A percentile compares a stretch with the other conserved stretches of the same genome.
Conservation (phyloP, 345 rosid genomes). For the Lepidium africanum region DNA sequence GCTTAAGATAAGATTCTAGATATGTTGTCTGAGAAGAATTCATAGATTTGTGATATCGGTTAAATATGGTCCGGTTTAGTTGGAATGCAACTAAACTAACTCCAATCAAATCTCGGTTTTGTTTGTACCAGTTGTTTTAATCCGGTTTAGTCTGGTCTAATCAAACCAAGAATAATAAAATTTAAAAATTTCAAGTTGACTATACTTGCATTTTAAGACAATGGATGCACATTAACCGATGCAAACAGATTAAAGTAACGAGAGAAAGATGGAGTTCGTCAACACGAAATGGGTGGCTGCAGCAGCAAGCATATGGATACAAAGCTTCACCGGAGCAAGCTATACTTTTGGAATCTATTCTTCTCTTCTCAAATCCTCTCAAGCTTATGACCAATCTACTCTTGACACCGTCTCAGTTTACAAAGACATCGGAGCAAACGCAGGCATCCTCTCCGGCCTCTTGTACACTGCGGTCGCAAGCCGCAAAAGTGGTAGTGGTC, state of each 20-base stretch:
- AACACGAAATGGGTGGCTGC: conserved; percentile 68
- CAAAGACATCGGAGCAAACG: conserved; percentile 90
- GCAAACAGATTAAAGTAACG: background rate
- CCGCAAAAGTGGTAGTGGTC: conserved; percentile 16
- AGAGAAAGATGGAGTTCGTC: conserved; percentile 17
- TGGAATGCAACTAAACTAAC: background rate
- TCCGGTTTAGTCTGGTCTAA: background rate
- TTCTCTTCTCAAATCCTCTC: conserved; percentile 66
- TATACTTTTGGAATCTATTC: conserved; percentile 89
- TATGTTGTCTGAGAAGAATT: background rate
- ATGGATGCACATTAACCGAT: background rate
- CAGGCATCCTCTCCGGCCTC: conserved; percentile 73
- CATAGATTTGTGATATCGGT: background rate
- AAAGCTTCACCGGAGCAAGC: conserved; percentile 59
- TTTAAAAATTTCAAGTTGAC: conserved; percentile 10
- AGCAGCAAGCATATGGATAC: conserved; percentile 89
- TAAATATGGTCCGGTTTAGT: background rate
- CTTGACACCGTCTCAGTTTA: conserved; percentile 91
- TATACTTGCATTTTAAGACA: conserved; percentile 5
- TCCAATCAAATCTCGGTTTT: background rate
- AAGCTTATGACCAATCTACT: conserved; percentile 76
- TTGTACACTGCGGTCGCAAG: conserved; percentile 54
- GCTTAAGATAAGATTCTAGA: background rate
- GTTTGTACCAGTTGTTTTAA: background rate
- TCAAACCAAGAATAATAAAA: background rate